Evolutionary conservation across 2,329 filamentous ascomycete genomes (phyloP).

Genomic region (Aspergillus candidus): DNA sequence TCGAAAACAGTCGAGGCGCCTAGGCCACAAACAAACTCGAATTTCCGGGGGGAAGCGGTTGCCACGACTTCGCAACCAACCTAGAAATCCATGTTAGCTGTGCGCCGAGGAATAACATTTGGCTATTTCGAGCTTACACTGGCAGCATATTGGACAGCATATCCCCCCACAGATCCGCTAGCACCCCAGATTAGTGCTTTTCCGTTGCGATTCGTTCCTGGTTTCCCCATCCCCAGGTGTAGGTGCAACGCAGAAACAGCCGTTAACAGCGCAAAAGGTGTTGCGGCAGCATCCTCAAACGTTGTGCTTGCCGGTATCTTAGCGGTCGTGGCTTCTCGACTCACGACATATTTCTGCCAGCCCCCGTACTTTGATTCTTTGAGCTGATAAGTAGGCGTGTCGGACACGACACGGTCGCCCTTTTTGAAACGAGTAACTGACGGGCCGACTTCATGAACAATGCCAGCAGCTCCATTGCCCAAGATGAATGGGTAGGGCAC

Average conservation of each 20-base stretch:
- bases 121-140: not conserved
- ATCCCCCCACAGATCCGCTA: slow-evolving; percentile 2
- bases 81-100: not conserved
- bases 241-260: no score
- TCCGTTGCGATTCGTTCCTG: not conserved
- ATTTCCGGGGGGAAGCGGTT: not conserved
- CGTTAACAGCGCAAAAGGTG: not conserved
- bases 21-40: not conserved
- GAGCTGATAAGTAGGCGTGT: slow-evolving; percentile 2
- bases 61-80: not conserved
- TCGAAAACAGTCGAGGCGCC: not conserved
- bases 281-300: slow-evolving; percentile 2
- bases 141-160: slow-evolving; percentile 1
- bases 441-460: not conserved
- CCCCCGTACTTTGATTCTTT: not conserved
- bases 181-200: slow-evolving; percentile 3
- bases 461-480: not conserved
- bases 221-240: not conserved
- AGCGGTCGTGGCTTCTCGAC: not conserved
- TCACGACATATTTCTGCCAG: slow-evolving; percentile 3
- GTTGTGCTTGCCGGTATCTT: not conserved
- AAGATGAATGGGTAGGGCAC: not conserved
- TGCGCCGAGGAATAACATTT: not conserved
- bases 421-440: not conserved
- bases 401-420: slow-evolving; percentile 3